Base-by-base conservation (phyloP, 768 basidiomycete species). In the Boletus tylopilopsis region DNA sequence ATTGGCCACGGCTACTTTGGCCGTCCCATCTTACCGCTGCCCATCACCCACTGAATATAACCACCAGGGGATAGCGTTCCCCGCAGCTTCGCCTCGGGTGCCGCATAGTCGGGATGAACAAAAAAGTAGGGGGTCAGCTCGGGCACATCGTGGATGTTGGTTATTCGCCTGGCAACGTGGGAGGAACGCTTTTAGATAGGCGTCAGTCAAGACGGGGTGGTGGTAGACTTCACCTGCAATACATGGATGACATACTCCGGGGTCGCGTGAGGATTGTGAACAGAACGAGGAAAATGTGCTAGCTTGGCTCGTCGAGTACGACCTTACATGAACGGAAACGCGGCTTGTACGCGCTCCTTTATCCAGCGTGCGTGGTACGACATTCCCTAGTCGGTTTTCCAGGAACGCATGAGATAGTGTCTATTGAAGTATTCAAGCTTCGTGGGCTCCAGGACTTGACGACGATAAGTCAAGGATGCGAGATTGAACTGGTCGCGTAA, bases 401-500 rank as follows among this genome's bases (percentile, higher is more conserved):
- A 77, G 48, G 70, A 73, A 16, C 72, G 72, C 69, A 81, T 75
- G 15, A 99, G 68, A 60, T 95, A 89, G 39, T 87, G 84, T 61
- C 92, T 93, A 66, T 98, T 97, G 46, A 98, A 71, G 63, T 85
- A 90, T 58, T 85, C 84, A 15, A 99, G 77, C 61, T 96, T 96
- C 10, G 69, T 68, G 0, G 79, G 76, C 54, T 94, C 90, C 13
- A 98, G 78, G 15, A 83, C 79, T n/a, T 88, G 82, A 51, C 91
- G 86, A 25, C 91, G 80, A 48, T 90, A 90, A 0, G 90, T 95
- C 36, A 97, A 62, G 4, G 77, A 77, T 0, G 77, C 68, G 22
- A 97, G 72, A 44, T 91, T 84, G 60, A 97, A 97, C 81, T 21
- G 25, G 22, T 19, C 19, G 2, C 18, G 9, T 32, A 9, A 18